Percentiles rank a stretch among this genome's conserved stretches.
Evolutionary conservation across 805 yeast species (phyloP).

Genomic region (Ogataea naganishii): DNA sequence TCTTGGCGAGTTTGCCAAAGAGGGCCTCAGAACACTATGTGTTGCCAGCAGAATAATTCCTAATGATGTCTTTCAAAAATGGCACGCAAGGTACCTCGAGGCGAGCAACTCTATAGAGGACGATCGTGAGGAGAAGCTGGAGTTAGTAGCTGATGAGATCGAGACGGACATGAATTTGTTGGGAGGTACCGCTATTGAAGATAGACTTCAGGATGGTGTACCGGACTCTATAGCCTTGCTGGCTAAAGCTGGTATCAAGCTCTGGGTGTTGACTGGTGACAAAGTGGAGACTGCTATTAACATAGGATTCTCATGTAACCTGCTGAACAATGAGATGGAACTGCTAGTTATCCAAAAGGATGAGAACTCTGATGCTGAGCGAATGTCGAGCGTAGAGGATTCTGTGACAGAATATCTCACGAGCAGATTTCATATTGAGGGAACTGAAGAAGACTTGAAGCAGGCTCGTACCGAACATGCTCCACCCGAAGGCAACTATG

Average conservation of each 20-base stretch:
- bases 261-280: conserved; percentile 86
- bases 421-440: conserved; percentile 49
- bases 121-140: conserved; percentile 64
- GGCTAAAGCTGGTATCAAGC: conserved; percentile 70
- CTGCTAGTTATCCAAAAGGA: conserved; percentile 46
- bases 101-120: conserved; percentile 57
- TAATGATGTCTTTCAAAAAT: conserved; percentile 52
- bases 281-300: conserved; percentile 86
- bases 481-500: conserved; percentile 60
- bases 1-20: conserved; percentile 71
- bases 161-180: conserved; percentile 57
- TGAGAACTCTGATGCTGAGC: conserved; percentile 15
- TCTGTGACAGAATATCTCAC: conserved; percentile 44
- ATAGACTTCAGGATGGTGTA: conserved; percentile 78
- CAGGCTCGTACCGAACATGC: conserved; percentile 51
- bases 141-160: conserved; percentile 63
- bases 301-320: conserved; percentile 79
- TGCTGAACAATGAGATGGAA: conserved; percentile 70
- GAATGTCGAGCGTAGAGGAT: conserved; percentile 32
- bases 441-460: conserved; percentile 48
- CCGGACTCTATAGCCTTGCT: conserved; percentile 69
- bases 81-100: conserved; percentile 54
- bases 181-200: conserved; percentile 87
- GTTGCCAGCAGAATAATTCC: conserved; percentile 62
- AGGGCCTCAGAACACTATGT: conserved; percentile 77